These are phyloP conservation scores for Phytopythium sindhum DNA, from an alignment of 352 stramenopile species.

Conservation along the genomic window DNA sequence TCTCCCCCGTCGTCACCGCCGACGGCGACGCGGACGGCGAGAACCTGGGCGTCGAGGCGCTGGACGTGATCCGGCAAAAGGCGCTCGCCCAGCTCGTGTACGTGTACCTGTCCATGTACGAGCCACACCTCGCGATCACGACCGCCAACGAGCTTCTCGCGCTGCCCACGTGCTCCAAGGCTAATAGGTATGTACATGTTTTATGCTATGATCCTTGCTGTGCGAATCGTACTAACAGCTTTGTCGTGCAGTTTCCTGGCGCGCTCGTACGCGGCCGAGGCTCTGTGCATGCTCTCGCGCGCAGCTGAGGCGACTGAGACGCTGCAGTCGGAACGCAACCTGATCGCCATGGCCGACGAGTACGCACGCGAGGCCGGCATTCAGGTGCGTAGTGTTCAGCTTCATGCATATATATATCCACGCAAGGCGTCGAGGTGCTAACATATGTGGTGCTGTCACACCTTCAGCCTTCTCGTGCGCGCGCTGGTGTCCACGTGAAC, in stretches of 20 bases:
- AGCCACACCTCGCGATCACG: slow-evolving; percentile 85
- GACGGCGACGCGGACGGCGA: slow-evolving; percentile 20
- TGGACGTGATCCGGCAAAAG: slow-evolving; percentile 80
- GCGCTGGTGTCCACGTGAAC: slow-evolving; percentile 82
- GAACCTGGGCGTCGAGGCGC: slow-evolving; percentile 39
- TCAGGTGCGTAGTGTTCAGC: slow-evolving; percentile 28
- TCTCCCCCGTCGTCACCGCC: not conserved
- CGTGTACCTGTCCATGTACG: slow-evolving; percentile 89
- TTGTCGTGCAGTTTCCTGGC: slow-evolving; percentile 57
- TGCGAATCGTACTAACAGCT: too few species aligned
- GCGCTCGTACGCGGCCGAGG: slow-evolving; percentile 87
- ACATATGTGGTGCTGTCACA: slow-evolving; percentile 4
- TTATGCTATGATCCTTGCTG: too few species aligned
- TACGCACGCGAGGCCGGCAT: slow-evolving; percentile 78
- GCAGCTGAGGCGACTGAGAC: slow-evolving; percentile 72
- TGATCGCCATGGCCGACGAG: slow-evolving; percentile 73
- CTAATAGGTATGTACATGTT: slow-evolving; percentile 35
- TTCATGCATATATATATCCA: not conserved
- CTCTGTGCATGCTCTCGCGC: slow-evolving; percentile 85
- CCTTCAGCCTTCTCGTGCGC: slow-evolving; percentile 50
- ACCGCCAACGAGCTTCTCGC: slow-evolving; percentile 77
- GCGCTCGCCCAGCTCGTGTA: slow-evolving; percentile 87
- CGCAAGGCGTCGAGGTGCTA: slow-evolving; percentile 2
- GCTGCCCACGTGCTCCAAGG: slow-evolving; percentile 64
- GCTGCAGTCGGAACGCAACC: slow-evolving; percentile 68